Conservation (phyloP, 2,329 filamentous ascomycete species). For the Phoma sp. region DNA sequence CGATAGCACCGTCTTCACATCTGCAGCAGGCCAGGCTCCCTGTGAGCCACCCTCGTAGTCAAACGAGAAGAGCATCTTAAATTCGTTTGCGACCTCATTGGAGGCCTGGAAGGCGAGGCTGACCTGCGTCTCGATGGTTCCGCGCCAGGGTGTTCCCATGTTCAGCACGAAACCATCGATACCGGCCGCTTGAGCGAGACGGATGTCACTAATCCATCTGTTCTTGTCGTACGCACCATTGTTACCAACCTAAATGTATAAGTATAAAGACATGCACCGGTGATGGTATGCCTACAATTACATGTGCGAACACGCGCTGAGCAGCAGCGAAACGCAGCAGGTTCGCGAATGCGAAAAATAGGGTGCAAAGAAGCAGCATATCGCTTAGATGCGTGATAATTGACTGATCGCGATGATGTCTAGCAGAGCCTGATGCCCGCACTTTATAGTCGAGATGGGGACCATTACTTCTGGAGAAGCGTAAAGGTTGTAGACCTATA, state of each 20-base stretch:
- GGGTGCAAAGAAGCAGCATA: conserved; percentile 1
- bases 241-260: neutral
- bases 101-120: conserved; percentile 36
- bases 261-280: neutral
- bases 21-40: conserved; percentile 2
- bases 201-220: conserved; percentile 23
- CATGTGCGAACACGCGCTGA: conserved; percentile 34
- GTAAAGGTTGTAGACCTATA: too few relatives aligned
- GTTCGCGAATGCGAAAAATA: conserved; percentile 1
- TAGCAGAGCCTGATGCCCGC: neutral
- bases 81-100: conserved; percentile 27
- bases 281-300: conserved; percentile 31
- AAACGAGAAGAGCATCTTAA: conserved; percentile 40
- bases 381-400: neutral
- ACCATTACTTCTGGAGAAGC: neutral
- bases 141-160: conserved; percentile 34
- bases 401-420: neutral
- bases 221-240: conserved; percentile 35
- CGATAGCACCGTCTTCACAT: neutral
- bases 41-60: conserved; percentile 20
- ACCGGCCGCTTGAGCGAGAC: conserved; percentile 35
- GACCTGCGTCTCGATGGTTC: conserved; percentile 4
- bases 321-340: neutral
- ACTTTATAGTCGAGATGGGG: neutral
- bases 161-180: conserved; percentile 46